Evolutionary conservation across 331 rosid species (phyloP), one percentile per base, ranked within the genome.

Genomic region (Cydonia oblonga): DNA sequence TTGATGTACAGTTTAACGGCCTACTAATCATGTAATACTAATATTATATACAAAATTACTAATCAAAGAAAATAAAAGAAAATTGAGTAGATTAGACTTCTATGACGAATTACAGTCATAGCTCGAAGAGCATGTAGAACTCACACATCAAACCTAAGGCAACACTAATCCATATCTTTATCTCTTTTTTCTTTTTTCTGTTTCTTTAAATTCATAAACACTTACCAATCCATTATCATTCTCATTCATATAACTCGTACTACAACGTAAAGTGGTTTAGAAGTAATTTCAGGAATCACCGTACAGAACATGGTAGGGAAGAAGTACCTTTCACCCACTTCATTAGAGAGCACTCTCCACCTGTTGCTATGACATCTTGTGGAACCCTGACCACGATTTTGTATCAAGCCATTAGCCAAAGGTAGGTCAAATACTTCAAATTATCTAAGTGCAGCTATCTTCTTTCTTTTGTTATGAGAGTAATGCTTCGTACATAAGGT

Each of bases 351-450:
- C 96, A 92, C 78, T 85, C 86, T 73, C 96, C 97, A 38, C 97
- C 97, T 3, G 97, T 90, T 19, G 97, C 96, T 56, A 90, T 88
- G 58, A 88, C 92, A 86, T 92, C 96, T 81, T 92, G 97, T 33
- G 97, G 92, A 81, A 92, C 91, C 97, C 96, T 92, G 76, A 59
- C 9, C 75, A 72, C 28, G 66, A 73, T 19, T 81, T 58, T 62
- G 46, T 32, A 29, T 51, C 60, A 11, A 35, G 68, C 40, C 9
- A 70, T 75, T 49, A 81, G 79, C 65, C 32, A 35, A 18, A 18
- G 14, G 25, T 10, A 66, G 22, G 70, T 14, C 44, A 40, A 66
- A 23, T 1, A 24, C 32, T 66, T 40, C 28, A 35, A 65, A 65
- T 49, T 16, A 49, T 49, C 54, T 3, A 16, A 35, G 42, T 9